Evolutionary conservation across 1,284 basidiomycete species (phyloP).

Genomic region (Ustanciosporium gigantosporum): DNA sequence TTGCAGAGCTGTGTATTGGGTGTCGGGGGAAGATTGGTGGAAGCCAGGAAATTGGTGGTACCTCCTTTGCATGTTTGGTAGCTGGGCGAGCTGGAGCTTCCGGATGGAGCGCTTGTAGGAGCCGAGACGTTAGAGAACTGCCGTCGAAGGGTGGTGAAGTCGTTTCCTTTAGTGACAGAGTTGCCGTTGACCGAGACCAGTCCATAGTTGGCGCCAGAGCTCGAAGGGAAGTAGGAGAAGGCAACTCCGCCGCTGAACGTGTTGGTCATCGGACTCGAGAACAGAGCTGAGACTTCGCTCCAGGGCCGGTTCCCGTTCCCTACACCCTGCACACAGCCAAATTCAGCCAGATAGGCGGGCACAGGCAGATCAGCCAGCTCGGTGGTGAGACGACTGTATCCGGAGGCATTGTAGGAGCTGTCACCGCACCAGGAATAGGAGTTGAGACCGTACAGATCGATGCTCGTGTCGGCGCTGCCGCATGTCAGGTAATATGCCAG

Average conservation of each 20-base stretch:
- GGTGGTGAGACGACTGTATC: conserved; percentile 63
- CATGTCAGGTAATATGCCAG: conserved; percentile 82
- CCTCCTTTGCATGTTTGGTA: conserved; percentile 72
- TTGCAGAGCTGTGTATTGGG: conserved; percentile 78
- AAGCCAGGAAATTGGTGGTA: conserved; percentile 70
- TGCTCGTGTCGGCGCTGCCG: conserved; percentile 71
- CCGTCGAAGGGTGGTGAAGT: conserved; percentile 71
- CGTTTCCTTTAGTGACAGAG: conserved; percentile 69
- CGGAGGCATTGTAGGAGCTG: conserved; percentile 67
- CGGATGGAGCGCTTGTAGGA: conserved; percentile 68
- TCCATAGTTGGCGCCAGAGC: conserved; percentile 75
- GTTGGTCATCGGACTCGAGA: conserved; percentile 72
- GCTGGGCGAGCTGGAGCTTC: conserved; percentile 66
- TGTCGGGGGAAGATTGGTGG: conserved; percentile 76
- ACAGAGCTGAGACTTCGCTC: conserved; percentile 78
- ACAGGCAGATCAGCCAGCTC: conserved; percentile 69
- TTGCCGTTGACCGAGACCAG: conserved; percentile 75
- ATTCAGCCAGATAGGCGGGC: conserved; percentile 87
- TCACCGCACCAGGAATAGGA: conserved; percentile 72
- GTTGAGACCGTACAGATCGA: conserved; percentile 76
- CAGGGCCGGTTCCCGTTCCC: conserved; percentile 71
- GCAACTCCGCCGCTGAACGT: conserved; percentile 87
- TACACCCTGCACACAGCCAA: conserved; percentile 70
- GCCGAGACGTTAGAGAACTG: conserved; percentile 70
- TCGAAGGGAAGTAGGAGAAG: conserved; percentile 65